Evolutionary conservation across 352 stramenopile genomes (phyloP).

Genomic region (Globisporangium okanoganense): DNA sequence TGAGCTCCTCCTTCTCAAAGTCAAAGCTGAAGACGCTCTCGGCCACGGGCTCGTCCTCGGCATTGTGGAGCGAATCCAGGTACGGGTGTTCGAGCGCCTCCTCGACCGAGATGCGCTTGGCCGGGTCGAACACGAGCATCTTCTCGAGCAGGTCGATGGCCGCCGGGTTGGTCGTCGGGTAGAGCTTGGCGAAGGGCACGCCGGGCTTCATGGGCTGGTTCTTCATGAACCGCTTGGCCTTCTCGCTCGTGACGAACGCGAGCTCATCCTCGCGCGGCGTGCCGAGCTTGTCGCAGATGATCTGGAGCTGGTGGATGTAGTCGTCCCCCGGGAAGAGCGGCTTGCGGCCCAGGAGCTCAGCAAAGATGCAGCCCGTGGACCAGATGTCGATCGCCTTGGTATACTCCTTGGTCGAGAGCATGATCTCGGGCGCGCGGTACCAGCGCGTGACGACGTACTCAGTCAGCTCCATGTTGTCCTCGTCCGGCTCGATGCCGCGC

Average conservation of each 20-base stretch:
- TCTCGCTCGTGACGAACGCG: slow-evolving; percentile 91
- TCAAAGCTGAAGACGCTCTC: slow-evolving; percentile 83
- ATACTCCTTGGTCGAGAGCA: slow-evolving; percentile 96
- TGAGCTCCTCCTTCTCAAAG: slow-evolving; percentile 86
- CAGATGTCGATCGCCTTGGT: slow-evolving; percentile 97
- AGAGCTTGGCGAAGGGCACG: slow-evolving; percentile 69
- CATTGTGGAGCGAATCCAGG: slow-evolving; percentile 89
- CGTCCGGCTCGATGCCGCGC: slow-evolving; percentile 71
- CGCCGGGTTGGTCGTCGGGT: slow-evolving; percentile 57
- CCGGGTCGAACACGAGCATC: slow-evolving; percentile 87
- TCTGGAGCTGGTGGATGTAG: slow-evolving; percentile 99
- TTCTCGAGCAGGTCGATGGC: slow-evolving; percentile 82
- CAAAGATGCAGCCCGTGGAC: slow-evolving; percentile 93
- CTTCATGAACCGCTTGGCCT: slow-evolving; percentile 83
- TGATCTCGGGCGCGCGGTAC: slow-evolving; percentile 93
- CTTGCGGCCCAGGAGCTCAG: slow-evolving; percentile 88
- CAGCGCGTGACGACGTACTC: slow-evolving; percentile 90
- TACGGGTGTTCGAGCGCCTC: slow-evolving; percentile 91
- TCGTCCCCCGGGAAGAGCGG: slow-evolving; percentile 95
- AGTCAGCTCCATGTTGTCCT: slow-evolving; percentile 90
- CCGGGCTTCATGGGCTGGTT: slow-evolving; percentile 72
- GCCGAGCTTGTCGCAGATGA: slow-evolving; percentile 92
- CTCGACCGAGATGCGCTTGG: slow-evolving; percentile 90
- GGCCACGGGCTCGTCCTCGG: slow-evolving; percentile 88
- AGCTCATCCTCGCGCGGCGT: slow-evolving; percentile 85